phyloP scores from a whole-genome alignment of 2,329 filamentous ascomycete genomes.

The Arachnopeziza araneosa region DNA sequence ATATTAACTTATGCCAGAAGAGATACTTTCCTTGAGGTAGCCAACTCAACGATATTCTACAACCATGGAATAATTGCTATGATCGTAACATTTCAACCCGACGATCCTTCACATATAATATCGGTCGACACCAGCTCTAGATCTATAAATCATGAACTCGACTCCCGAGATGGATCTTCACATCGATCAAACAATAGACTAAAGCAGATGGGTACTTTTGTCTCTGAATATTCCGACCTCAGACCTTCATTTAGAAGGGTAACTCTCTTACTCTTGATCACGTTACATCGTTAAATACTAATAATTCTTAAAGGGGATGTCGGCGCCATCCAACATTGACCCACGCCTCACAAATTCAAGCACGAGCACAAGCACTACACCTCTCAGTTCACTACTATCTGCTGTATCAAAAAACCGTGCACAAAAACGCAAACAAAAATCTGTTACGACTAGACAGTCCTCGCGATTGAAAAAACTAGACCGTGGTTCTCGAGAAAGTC shows the following conservation, averaged over 20 bases:
- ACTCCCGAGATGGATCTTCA: background rate
- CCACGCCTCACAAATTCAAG: background rate
- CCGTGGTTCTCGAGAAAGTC: background rate
- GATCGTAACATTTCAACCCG: conserved; percentile 46
- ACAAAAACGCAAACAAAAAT: background rate
- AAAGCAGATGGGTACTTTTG: background rate
- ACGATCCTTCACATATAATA: conserved; percentile 11
- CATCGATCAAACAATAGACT: background rate
- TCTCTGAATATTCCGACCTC: background rate
- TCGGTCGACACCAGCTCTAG: background rate
- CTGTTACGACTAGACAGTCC: background rate
- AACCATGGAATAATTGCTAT: conserved; percentile 49
- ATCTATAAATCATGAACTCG: background rate
- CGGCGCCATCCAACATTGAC: background rate
- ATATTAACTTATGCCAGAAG: conserved; percentile 4
- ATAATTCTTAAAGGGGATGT: background rate
- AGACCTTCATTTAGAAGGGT: background rate
- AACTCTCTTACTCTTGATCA: background rate
- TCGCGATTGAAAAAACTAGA: background rate
- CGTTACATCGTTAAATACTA: background rate
- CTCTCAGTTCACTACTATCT: background rate
- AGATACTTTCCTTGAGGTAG: conserved; percentile 47
- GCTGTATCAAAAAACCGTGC: background rate
- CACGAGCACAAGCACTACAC: background rate
- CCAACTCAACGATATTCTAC: conserved; percentile 50